phyloP scores from a whole-genome alignment of 495 filamentous ascomycete species.

The Tetracladium marchalianum region DNA sequence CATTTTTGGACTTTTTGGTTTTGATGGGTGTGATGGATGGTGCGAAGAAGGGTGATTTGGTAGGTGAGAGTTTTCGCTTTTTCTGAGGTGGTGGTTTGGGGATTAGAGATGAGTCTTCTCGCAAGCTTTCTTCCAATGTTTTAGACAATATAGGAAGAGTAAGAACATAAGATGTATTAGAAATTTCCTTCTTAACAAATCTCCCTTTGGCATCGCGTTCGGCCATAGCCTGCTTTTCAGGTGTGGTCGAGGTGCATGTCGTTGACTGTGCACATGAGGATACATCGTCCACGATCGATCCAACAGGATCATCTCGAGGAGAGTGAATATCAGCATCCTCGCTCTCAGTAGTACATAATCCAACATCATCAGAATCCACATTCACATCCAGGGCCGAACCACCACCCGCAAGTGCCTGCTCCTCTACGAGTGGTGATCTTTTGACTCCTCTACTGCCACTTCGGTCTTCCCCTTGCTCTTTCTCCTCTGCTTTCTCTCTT shows the following conservation, averaged over 20 bases:
- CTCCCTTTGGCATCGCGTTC: not conserved
- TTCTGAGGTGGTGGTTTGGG: conserved; percentile 1
- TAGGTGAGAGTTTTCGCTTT: conserved; percentile 11
- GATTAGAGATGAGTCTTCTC: not conserved
- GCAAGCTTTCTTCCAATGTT: too few relatives aligned
- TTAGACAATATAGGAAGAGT: too few relatives aligned
- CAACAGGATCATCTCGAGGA: too few relatives aligned
- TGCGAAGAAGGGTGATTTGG: conserved; percentile 34
- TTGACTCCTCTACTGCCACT: conserved; percentile 14
- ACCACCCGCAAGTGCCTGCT: conserved; percentile 29
- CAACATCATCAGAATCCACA: not conserved
- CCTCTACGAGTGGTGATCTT: conserved; percentile 24
- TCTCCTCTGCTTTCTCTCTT: not conserved
- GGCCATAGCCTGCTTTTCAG: too few relatives aligned
- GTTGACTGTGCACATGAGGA: too few relatives aligned
- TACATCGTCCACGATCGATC: too few relatives aligned
- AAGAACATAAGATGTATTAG: too few relatives aligned
- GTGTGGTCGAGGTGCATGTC: too few relatives aligned
- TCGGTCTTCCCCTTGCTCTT: not conserved
- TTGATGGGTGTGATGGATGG: conserved; percentile 7
- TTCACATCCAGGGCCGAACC: conserved; percentile 16
- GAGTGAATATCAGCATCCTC: too few relatives aligned
- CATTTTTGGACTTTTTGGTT: conserved; percentile 2
- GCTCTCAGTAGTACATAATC: too few relatives aligned
- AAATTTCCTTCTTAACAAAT: not conserved